Conservation (phyloP, 169 alveolate species). For the Eimeria necatrix region DNA sequence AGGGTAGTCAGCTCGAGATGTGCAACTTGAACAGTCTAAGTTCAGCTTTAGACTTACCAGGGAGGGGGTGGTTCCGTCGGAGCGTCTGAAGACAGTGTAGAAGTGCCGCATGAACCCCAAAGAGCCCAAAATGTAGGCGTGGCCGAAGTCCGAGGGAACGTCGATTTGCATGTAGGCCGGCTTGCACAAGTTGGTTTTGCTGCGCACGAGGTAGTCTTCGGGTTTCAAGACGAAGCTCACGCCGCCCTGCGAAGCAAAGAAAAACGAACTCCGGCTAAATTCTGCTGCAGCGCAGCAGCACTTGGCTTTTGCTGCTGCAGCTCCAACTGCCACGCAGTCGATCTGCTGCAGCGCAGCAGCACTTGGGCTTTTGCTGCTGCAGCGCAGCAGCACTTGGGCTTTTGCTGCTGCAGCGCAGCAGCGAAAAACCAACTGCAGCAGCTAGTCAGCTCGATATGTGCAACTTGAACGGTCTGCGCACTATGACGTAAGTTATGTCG, state of each 20-base stretch:
- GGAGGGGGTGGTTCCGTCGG: conserved; percentile 74
- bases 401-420: too few species aligned
- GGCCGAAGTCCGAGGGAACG: conserved; percentile 93
- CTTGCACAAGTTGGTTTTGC: conserved; percentile 84
- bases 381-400: too few species aligned
- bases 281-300: too few species aligned
- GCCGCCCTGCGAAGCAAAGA: conserved; percentile 57
- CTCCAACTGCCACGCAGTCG: too few species aligned
- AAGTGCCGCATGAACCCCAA: conserved; percentile 91
- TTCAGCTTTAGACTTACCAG: conserved; percentile 31
- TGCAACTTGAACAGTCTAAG: neutral
- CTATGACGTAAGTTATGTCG: conserved; percentile 73
- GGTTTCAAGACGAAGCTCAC: conserved; percentile 85
- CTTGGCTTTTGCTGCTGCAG: too few species aligned
- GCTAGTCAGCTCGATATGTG: too few species aligned
- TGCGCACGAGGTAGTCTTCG: conserved; percentile 82
- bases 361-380: too few species aligned
- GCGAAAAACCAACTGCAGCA: too few species aligned
- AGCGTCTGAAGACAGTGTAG: conserved; percentile 88
- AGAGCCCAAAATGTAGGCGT: conserved; percentile 92
- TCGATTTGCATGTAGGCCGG: conserved; percentile 94
- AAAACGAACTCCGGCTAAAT: neutral
- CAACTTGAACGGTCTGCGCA: neutral
- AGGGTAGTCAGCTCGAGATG: neutral
- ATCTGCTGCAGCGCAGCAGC: neutral